Conservation (phyloP, 371 early-diverging fungal species). For the Mucor racemosus region DNA sequence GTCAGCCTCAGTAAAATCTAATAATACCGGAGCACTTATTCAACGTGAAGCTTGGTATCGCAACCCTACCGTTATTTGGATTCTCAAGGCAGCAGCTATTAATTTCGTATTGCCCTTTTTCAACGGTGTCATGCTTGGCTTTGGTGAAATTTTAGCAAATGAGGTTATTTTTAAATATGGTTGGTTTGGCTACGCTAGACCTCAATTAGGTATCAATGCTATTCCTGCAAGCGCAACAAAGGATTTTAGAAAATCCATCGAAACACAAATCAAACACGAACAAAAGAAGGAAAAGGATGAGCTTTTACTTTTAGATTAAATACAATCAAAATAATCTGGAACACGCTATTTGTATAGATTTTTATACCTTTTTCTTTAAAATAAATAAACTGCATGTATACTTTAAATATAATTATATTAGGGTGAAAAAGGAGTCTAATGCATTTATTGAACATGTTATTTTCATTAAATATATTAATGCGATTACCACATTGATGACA, state of each 20-base stretch:
- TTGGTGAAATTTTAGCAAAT: slow-evolving; percentile 85
- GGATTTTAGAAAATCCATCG: slow-evolving; percentile 44
- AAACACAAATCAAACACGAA: slow-evolving; percentile 32
- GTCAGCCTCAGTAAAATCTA: not conserved
- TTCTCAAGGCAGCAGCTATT: slow-evolving; percentile 56
- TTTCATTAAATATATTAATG: no score
- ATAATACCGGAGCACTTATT: slow-evolving; percentile 22
- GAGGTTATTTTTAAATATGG: slow-evolving; percentile 79
- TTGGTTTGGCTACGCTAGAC: slow-evolving; percentile 62
- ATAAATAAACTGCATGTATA: not conserved
- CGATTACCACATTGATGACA: no score
- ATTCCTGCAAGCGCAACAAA: slow-evolving; percentile 45
- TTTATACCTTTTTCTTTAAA: not conserved
- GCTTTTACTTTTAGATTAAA: not conserved
- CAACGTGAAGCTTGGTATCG: slow-evolving; percentile 51
- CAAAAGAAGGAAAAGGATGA: slow-evolving; percentile 28
- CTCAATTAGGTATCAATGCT: slow-evolving; percentile 35
- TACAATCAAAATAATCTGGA: not conserved
- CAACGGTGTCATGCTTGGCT: slow-evolving; percentile 81
- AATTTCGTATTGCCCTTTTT: slow-evolving; percentile 76
- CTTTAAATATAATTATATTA: no score
- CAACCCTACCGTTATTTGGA: slow-evolving; percentile 48
- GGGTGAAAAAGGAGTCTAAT: no score
- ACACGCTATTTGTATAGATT: not conserved
- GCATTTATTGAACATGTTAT: no score